Percentiles rank a stretch among this genome's conserved stretches.
Conservation (phyloP, 176 grass and related monocot genomes). For the Bromus sterilis region DNA sequence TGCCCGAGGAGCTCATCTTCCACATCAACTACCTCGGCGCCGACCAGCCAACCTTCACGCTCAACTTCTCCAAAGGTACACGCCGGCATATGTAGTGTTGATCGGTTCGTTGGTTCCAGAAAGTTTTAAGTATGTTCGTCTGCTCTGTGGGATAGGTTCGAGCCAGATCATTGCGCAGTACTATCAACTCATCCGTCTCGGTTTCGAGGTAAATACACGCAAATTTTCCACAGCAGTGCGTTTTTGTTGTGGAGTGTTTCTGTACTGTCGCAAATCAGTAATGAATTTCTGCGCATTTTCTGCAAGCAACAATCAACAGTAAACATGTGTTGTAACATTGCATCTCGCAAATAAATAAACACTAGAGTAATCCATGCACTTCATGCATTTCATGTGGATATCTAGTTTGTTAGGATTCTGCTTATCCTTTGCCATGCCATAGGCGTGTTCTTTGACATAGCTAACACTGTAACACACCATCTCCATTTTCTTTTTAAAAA, state of each 20-base stretch:
- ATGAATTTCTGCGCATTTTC: neutral
- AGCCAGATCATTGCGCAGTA: conserved; percentile 86
- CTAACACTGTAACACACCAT: neutral
- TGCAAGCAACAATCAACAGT: neutral
- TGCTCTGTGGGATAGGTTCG: conserved; percentile 27
- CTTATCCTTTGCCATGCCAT: neutral
- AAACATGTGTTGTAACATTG: neutral
- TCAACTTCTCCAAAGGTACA: conserved; percentile 85
- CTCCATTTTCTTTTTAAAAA: neutral
- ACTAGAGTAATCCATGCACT: neutral
- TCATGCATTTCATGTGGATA: neutral
- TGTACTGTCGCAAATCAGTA: neutral
- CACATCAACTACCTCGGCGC: conserved; percentile 81
- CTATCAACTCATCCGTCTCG: conserved; percentile 72
- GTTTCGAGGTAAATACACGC: conserved; percentile 49
- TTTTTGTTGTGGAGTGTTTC: neutral
- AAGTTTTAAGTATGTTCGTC: neutral
- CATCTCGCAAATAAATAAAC: neutral
- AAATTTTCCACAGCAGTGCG: neutral
- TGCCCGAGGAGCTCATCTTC: conserved; percentile 81
- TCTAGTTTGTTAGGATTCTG: neutral
- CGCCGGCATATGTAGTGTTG: neutral
- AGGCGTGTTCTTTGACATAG: neutral
- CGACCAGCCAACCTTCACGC: conserved; percentile 74
- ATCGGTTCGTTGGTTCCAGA: neutral